Percentiles rank a stretch among this genome's conserved stretches.
phyloP scores from a whole-genome alignment of 2,329 filamentous ascomycete species.

The Cladosporium phlei region DNA sequence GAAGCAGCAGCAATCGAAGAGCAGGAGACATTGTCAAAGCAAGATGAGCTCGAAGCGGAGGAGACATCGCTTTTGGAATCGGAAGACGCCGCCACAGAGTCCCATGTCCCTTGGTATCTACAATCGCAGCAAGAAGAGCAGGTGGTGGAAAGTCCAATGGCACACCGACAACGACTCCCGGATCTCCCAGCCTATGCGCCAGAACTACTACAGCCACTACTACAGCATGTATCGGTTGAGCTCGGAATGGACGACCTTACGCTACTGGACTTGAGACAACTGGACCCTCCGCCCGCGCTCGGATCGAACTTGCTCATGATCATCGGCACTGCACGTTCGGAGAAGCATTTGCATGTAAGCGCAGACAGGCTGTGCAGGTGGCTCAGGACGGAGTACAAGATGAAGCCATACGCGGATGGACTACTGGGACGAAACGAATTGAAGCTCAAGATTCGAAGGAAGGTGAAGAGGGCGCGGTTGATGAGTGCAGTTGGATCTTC shows the following conservation, averaged over 20 bases:
- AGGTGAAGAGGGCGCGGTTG: constrained; percentile 75
- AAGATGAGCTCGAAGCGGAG: not conserved
- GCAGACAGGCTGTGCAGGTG: constrained; percentile 86
- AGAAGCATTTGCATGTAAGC: constrained; percentile 87
- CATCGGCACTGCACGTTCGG: constrained; percentile 82
- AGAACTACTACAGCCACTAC: constrained; percentile 62
- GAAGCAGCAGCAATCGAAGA: not conserved
- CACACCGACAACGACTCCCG: constrained; percentile 55
- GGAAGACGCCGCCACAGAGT: constrained; percentile 10
- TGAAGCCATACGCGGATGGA: constrained; percentile 78
- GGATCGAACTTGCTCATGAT: constrained; percentile 90
- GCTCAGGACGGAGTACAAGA: constrained; percentile 66
- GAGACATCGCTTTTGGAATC: not conserved
- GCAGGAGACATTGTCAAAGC: not conserved
- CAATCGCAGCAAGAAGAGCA: constrained; percentile 44
- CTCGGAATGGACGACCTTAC: constrained; percentile 79
- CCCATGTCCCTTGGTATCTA: constrained; percentile 73
- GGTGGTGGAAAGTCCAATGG: constrained; percentile 39
- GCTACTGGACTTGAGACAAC: constrained; percentile 73
- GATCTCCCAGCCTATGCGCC: constrained; percentile 66
- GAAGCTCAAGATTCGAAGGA: constrained; percentile 76
- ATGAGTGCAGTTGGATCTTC: constrained; percentile 65
- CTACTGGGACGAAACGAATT: constrained; percentile 85
- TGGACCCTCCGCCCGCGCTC: constrained; percentile 82
- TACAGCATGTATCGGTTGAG: constrained; percentile 76